Conservation (phyloP, 805 yeast species). For the Starmerella tilneyi region DNA sequence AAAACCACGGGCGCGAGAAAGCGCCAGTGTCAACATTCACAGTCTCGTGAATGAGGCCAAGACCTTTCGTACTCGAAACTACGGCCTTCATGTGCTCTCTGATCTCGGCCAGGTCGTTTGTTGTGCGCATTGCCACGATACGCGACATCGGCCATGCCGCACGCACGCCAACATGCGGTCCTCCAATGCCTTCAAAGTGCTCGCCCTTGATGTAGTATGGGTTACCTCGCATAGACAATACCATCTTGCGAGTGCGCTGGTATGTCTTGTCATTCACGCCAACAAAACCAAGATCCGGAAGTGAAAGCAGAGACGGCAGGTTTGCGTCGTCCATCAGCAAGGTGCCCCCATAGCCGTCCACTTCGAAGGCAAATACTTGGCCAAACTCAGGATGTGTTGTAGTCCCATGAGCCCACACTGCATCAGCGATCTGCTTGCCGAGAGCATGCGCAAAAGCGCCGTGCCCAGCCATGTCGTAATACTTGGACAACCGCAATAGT, state of each 20-base stretch:
- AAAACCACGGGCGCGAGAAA: constrained; percentile 81
- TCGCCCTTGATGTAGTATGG: constrained; percentile 64
- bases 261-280: constrained; percentile 46
- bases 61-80: constrained; percentile 52
- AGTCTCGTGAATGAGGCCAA: constrained; percentile 80
- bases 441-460: constrained; percentile 25
- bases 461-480: constrained; percentile 23
- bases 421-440: constrained; percentile 40
- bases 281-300: constrained; percentile 69
- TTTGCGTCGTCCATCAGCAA: constrained; percentile 85
- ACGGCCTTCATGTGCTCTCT: constrained; percentile 39
- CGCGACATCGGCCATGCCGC: constrained; percentile 89
- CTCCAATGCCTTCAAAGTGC: constrained; percentile 69
- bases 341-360: constrained; percentile 73
- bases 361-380: constrained; percentile 73
- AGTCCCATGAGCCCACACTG: constrained; percentile 54
- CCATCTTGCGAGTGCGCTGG: constrained; percentile 70
- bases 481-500: constrained; percentile 34
- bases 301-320: constrained; percentile 69
- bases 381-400: constrained; percentile 63
- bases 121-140: constrained; percentile 63
- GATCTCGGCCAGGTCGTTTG: constrained; percentile 63
- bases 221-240: constrained; percentile 56
- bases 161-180: constrained; percentile 75
- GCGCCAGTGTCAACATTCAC: constrained; percentile 50